Evolutionary conservation across 129 eudicot genomes (phyloP).

Genomic region (Centrapalus pauciflorus): DNA sequence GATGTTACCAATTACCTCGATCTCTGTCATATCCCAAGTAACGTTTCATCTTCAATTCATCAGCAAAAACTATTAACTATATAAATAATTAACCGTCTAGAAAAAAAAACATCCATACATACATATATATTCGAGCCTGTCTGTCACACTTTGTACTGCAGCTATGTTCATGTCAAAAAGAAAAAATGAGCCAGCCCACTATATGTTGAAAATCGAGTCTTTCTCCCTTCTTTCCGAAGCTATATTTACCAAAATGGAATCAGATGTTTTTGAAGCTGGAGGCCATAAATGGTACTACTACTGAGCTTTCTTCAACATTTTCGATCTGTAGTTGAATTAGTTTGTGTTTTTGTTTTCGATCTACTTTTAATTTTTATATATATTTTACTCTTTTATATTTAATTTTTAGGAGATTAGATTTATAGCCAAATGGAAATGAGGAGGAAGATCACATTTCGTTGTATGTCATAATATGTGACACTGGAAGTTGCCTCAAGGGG

Average conservation of each 20-base stretch:
- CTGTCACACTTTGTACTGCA: not conserved
- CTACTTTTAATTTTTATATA: too few relatives aligned
- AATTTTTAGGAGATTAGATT: constrained; percentile 11
- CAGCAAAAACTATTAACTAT: too few relatives aligned
- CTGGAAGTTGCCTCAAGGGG: not conserved
- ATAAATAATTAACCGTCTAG: too few relatives aligned
- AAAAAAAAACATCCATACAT: too few relatives aligned
- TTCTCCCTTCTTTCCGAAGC: constrained; percentile 24
- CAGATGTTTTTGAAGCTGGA: constrained; percentile 19
- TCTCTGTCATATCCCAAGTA: too few relatives aligned
- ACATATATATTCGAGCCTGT: too few relatives aligned
- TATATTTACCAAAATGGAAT: constrained; percentile 8
- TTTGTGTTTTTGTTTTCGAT: too few relatives aligned
- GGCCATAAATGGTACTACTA: constrained; percentile 30
- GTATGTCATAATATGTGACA: constrained; percentile 9
- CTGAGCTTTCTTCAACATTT: too few relatives aligned
- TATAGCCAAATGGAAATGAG: constrained; percentile 10
- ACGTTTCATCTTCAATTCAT: too few relatives aligned
- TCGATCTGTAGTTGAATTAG: too few relatives aligned
- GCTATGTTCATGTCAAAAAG: not conserved
- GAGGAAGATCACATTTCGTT: constrained; percentile 6
- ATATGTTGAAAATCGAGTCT: constrained; percentile 17
- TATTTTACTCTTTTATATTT: too few relatives aligned
- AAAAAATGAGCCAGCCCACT: constrained; percentile 17
- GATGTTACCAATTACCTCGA: too few relatives aligned